Evolutionary conservation across 2,329 filamentous ascomycete species (phyloP).

Genomic region (Fusarium luffae): DNA sequence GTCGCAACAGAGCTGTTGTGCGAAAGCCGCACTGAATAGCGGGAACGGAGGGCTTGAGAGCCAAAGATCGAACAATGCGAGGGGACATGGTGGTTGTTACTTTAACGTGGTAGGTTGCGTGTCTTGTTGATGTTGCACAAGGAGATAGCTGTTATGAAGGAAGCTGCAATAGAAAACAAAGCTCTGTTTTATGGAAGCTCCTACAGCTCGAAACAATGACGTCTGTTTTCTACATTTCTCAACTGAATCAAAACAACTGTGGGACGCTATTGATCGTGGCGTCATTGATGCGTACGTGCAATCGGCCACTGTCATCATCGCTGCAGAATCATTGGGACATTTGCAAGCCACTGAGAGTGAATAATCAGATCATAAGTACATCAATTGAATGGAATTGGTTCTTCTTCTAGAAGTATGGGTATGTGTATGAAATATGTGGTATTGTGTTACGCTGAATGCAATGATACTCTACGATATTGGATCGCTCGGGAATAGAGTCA

Average conservation of each 20-base stretch:
- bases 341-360: neutral
- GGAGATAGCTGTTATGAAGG: neutral
- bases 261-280: slow-evolving; percentile 29
- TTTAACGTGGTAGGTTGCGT: neutral
- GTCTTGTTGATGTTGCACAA: neutral
- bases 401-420: neutral
- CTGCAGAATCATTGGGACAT: neutral
- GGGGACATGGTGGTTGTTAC: slow-evolving; percentile 24
- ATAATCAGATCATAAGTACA: neutral
- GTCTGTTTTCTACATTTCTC: slow-evolving; percentile 4
- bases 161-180: neutral
- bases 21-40: slow-evolving; percentile 14
- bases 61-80: slow-evolving; percentile 27
- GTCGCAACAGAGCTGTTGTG: neutral
- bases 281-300: slow-evolving; percentile 42
- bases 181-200: neutral
- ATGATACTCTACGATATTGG: too few relatives aligned
- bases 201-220: slow-evolving; percentile 4
- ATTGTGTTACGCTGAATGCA: too few relatives aligned
- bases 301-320: slow-evolving; percentile 30
- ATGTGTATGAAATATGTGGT: too few relatives aligned
- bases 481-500: neutral
- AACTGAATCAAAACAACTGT: slow-evolving; percentile 19
- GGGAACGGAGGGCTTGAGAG: slow-evolving; percentile 18
- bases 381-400: neutral